Base-by-base conservation (phyloP, 805 yeast genomes). In the Lachancea lanzarotensis region DNA sequence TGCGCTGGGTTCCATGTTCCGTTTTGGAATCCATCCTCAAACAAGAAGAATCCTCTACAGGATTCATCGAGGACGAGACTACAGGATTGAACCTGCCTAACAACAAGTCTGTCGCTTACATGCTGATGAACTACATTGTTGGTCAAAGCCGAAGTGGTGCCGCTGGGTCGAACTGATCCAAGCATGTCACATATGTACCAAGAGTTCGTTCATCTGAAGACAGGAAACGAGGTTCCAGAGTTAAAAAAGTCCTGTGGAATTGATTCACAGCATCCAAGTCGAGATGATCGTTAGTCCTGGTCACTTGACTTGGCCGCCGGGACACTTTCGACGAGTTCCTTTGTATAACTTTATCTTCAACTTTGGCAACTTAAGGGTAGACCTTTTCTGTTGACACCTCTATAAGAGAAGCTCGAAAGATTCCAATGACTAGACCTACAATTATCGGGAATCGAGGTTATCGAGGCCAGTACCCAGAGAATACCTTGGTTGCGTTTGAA, bases 1-100 rank as follows among this genome's bases (percentile, higher is more conserved):
- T 96, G 13, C 72, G 78, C 55, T 90, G 97, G 97, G 82, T 89
- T 52, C 79, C 81, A 46, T 67, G 74, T 2, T 66, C 62, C 1
- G 79, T 75, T 35, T 70, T 87, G 18, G 65, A 37, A 27, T 19
- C 32, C 36, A 38, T 46, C 12, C 36, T 46, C 16, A 32, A 40
- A 5, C 30, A 33, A 8, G 41, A 29, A n/a, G 42, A 42, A 35
- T 37, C 42, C 15, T 13, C 22, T 12, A 39, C 43, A 17, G 49
- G 49, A 3, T 35, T 46, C 15, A 33, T 46, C 20, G 29, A 44
- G 33, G 49, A 46, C 27, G 44, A 38, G 13, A 20, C 10, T 9
- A 35, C 49, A 6, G 45, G 45, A 6, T 36, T 48, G 18, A 42
- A 41, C 26, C 31, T 58, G 25, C 65, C 65, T 5, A 58, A 60